Base-by-base conservation (phyloP, 1,284 basidiomycete genomes). In the Cyathus olla region DNA sequence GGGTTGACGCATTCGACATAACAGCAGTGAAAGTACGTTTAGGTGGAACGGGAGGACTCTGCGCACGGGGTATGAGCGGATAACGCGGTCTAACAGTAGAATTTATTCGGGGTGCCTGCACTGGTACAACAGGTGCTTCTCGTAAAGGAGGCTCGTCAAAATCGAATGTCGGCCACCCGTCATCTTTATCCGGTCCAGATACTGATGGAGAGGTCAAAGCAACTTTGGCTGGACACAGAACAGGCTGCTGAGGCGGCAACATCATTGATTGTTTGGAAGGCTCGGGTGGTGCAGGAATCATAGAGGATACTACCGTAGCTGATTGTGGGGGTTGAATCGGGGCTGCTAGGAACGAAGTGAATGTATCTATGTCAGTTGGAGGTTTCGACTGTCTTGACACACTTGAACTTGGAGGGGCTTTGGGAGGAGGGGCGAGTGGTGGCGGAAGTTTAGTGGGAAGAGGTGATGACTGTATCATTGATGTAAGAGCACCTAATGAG, bases 391-490 rank as follows among this genome's bases (percentile, higher is more conserved):
- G 17, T 11, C 27, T 31, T 15, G 50, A 31, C n/a, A 29, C 49
- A 53, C 51, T 56, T 13, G 52, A 67, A 29, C 65, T 66, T 22
- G 65, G 73, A 28, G 62, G 67, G 4, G 75, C 70, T 47, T 70
- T 75, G 4, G 80, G 78, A 28, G 83, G 85, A 2, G 84, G 82
- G 3, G 81, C 74, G 13, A 84, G 72, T 11, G 80, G 83, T 13
- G 83, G 80, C 19, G 88, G 87, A 56, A 89, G 68, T 61, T 82
- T 83, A 4, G 78, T 76, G 3, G 84, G 80, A 31, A 85, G 69
- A 27, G 84, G 73, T 11, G 83, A 76, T 21, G 84, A 78, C 56
- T 76, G 75, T 17, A 83, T 74, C 72, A 82, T 77, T 60, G 68
- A 74, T 31, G 78, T 73, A 35, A 88, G 70, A 15, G 73, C 76